These are phyloP conservation scores for Pseudoturritis turrita DNA, from an alignment of 345 rosid species.

Conservation along the genomic window DNA sequence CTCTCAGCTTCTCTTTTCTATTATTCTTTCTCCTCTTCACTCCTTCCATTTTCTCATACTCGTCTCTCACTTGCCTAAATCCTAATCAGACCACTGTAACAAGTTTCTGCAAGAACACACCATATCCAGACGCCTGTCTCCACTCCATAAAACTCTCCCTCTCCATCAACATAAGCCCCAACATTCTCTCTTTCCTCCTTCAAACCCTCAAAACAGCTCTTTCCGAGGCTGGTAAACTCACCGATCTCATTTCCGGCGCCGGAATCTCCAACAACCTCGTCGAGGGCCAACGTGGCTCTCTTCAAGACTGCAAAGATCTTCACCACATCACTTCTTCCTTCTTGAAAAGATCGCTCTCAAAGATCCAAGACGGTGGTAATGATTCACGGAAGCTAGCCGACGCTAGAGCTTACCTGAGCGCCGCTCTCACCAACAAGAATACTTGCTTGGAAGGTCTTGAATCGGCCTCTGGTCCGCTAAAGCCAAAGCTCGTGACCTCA, in stretches of 20 bases:
- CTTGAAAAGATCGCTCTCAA: constrained; percentile 46
- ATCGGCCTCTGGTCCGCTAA: constrained; percentile 63
- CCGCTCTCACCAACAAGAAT: constrained; percentile 78
- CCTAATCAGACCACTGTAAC: constrained; percentile 33
- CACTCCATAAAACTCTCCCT: constrained; percentile 64
- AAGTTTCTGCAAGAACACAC: constrained; percentile 53
- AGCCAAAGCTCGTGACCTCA: constrained; percentile 47
- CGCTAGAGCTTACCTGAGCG: constrained; percentile 63
- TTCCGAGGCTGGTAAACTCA: constrained; percentile 57
- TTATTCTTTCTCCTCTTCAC: constrained; percentile 38
- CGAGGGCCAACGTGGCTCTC: constrained; percentile 69
- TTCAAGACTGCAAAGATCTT: constrained; percentile 77
- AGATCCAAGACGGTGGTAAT: constrained; percentile 23
- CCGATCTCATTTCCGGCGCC: constrained; percentile 38
- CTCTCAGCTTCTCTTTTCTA: constrained; percentile 9
- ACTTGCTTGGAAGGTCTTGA: constrained; percentile 84
- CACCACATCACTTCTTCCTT: constrained; percentile 58
- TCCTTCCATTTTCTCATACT: constrained; percentile 3
- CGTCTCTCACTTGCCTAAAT: constrained; percentile 34
- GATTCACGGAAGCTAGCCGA: constrained; percentile 44
- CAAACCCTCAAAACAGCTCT: constrained; percentile 63
- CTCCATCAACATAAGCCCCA: constrained; percentile 58
- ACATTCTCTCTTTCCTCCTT: constrained; percentile 52
- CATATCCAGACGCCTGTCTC: constrained; percentile 68
- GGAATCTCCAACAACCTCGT: constrained; percentile 34